phyloP scores from a whole-genome alignment of 352 stramenopile species.

The Phytophthora sp. region DNA sequence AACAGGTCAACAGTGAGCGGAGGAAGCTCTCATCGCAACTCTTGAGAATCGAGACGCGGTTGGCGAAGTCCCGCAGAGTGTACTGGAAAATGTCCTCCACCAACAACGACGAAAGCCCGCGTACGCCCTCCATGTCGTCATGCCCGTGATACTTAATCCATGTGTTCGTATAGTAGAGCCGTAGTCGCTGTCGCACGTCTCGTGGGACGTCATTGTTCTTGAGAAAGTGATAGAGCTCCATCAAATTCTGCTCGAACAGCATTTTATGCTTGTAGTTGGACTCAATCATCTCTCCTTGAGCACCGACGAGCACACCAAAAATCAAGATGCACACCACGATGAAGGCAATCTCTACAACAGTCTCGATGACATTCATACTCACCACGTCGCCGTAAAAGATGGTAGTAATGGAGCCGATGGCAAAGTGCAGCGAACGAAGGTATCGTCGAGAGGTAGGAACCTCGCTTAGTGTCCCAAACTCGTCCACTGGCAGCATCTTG shows the following conservation, averaged over 20 bases:
- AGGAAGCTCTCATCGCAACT: conserved; percentile 75
- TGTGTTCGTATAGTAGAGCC: conserved; percentile 72
- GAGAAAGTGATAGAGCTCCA: conserved; percentile 66
- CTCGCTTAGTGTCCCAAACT: conserved; percentile 44
- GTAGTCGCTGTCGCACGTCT: conserved; percentile 54
- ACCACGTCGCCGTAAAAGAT: conserved; percentile 77
- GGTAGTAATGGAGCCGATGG: conserved; percentile 66
- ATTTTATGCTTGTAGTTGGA: conserved; percentile 70
- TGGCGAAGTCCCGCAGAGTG: conserved; percentile 61
- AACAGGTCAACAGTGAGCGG: conserved; percentile 58
- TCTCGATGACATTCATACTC: conserved; percentile 67
- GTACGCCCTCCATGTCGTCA: conserved; percentile 62
- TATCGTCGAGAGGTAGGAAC: conserved; percentile 56
- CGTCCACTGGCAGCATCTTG: conserved; percentile 58
- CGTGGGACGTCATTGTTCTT: conserved; percentile 63
- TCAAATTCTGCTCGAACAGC: conserved; percentile 74
- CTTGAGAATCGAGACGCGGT: conserved; percentile 68
- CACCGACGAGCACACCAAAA: conserved; percentile 70
- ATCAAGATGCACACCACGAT: conserved; percentile 77
- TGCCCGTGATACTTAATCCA: conserved; percentile 72
- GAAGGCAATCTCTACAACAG: conserved; percentile 55
- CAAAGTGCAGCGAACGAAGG: conserved; percentile 65
- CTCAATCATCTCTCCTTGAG: conserved; percentile 65
- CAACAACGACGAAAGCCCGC: conserved; percentile 62
- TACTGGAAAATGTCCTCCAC: conserved; percentile 76